Base-by-base conservation (phyloP, 2,329 filamentous ascomycete genomes). In the Ophiostoma fasciatum region DNA sequence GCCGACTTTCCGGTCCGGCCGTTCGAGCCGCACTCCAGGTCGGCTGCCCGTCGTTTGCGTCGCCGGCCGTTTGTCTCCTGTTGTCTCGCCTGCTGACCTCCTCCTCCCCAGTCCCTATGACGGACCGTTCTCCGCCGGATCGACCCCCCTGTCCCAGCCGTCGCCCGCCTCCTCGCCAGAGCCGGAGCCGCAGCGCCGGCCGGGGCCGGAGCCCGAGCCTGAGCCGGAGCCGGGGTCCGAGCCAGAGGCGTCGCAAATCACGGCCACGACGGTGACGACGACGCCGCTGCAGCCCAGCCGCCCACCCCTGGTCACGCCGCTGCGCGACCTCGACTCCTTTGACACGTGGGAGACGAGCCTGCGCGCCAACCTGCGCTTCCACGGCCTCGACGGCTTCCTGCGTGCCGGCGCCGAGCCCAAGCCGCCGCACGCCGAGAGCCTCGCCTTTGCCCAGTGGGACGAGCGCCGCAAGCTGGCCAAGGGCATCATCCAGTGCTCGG, bases 391-490 rank as follows among this genome's bases (percentile, higher is more conserved):
- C 4, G 36, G 36, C 0, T 45, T 41, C 20, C 19, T 42, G 4
- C 13, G 28, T 5, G 5, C 12, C 19, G 12, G 28, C 7, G 15
- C 11, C 17, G 31, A 31, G 9, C 17, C 19, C 13, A 32, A 36
- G 25, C 40, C 34, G 2, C 15, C 21, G 4, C 28, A 33, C 23
- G 15, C 14, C 9, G 33, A 34, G 32, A 34, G 38, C n/a, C n/a
- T 35, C 8, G 36, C 29, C 19, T 38, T 28, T 14, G 31, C 23
- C 7, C 32, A 39, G 21, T 42, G 37, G 40, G 38, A 38, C 8
- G 38, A 44, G 34, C 36, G 40, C 3, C 42, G 42, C 18, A 35
- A 34, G 20, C 10, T 36, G 7, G 41, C 41, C 26, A 44, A 37
- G 26, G 32, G 19, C 11, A 37, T 43, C 21, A 23, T 46, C n/a